phyloP scores from a whole-genome alignment of 2,329 filamentous ascomycete genomes.

The Chaetomium sp. region DNA sequence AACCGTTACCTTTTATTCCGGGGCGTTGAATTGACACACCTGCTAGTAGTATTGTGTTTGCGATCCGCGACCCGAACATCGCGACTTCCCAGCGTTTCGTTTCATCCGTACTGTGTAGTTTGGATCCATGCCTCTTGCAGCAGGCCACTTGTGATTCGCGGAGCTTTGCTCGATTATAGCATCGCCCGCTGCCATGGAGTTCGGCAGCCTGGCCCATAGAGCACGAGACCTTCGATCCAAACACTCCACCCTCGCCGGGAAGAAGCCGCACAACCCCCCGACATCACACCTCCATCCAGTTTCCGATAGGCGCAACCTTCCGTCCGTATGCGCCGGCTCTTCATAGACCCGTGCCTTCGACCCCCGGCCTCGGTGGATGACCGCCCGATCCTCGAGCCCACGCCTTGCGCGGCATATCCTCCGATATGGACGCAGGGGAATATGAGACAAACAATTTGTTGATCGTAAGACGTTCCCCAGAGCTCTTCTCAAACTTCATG shows the following conservation, averaged over 20 bases:
- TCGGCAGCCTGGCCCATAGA: conserved; percentile 29
- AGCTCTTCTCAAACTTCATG: neutral
- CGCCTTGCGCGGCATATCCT: conserved; percentile 34
- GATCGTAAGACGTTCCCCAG: conserved; percentile 49
- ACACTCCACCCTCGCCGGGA: conserved; percentile 10
- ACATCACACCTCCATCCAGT: conserved; percentile 5
- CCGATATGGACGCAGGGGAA: conserved; percentile 65
- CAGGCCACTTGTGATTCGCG: conserved; percentile 27
- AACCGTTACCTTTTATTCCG: neutral
- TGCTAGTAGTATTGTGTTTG: neutral
- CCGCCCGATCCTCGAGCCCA: conserved; percentile 26
- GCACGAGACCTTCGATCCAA: conserved; percentile 28
- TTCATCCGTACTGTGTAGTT: neutral
- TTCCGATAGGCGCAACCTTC: neutral
- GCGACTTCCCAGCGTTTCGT: neutral
- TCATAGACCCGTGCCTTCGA: conserved; percentile 21
- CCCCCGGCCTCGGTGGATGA: conserved; percentile 32
- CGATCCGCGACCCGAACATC: conserved; percentile 14
- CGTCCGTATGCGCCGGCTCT: conserved; percentile 29
- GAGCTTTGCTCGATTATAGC: conserved; percentile 16
- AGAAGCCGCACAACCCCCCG: conserved; percentile 10
- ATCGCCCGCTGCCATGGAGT: conserved; percentile 35
- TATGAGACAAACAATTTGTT: conserved; percentile 64
- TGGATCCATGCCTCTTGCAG: conserved; percentile 25
- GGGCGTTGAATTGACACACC: conserved; percentile 17